These are phyloP conservation scores for Juglanconis oblonga DNA, from an alignment of 2,329 filamentous ascomycete genomes.

Conservation along the genomic window DNA sequence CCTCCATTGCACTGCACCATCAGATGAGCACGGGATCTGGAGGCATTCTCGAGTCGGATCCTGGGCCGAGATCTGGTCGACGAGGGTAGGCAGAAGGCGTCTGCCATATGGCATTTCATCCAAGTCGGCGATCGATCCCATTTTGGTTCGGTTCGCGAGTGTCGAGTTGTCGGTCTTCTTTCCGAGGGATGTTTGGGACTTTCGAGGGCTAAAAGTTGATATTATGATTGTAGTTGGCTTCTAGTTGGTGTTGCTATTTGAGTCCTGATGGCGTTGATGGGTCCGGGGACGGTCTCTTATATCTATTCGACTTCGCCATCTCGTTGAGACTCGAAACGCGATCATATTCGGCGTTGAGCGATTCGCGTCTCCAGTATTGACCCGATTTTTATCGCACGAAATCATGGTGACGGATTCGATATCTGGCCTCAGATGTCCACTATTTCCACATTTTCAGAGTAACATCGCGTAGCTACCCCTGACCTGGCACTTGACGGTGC, in stretches of 20 bases:
- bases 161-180: too few relatives aligned
- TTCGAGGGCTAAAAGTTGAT: too few relatives aligned
- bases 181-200: too few relatives aligned
- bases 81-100: conserved; percentile 15
- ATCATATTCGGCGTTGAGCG: neutral
- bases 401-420: neutral
- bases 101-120: conserved; percentile 7
- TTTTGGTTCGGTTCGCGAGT: neutral
- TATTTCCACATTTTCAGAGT: too few relatives aligned
- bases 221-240: too few relatives aligned
- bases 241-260: too few relatives aligned
- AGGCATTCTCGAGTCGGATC: conserved; percentile 17
- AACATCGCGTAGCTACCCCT: too few relatives aligned
- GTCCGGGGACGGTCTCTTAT: neutral
- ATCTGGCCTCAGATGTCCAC: neutral
- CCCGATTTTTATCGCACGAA: neutral
- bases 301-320: neutral
- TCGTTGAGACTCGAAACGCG: neutral
- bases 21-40: conserved; percentile 9
- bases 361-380: neutral
- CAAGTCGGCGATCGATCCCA: conserved; percentile 13
- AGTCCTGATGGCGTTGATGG: too few relatives aligned
- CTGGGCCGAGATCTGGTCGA: conserved; percentile 14
- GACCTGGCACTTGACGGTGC: too few relatives aligned
- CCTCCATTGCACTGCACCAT: conserved; percentile 14